Base-by-base conservation (phyloP, 129 eudicot genomes). In the Flaveria linearis region DNA sequence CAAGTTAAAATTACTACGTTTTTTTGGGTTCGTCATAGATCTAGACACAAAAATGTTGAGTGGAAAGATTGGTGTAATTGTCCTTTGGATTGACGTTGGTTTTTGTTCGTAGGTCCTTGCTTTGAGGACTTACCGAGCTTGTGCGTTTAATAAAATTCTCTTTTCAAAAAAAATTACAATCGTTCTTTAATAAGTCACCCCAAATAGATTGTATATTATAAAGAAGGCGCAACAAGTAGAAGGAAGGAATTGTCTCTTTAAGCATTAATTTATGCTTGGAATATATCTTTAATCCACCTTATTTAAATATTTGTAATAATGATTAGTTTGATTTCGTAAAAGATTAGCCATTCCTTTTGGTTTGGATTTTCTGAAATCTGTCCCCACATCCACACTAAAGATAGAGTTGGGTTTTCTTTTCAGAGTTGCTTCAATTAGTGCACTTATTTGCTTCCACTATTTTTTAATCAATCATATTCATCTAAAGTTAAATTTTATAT, bases 291-390 rank as follows among this genome's bases (percentile, higher is more conserved):
- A 9, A 25, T 1, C 15, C n/a, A 30, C 15, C 43, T 12, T 12
- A 28, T 60, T 60, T 73, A 9, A 50, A 49, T 30, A 28, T 36
- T 69, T 5, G 22, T 30, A 55, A 69, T 77, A 64, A 78, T 78
- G 82, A 69, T 57, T 25, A 69, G 11, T 69, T 46, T 69, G 81
- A 53, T 56, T 78, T 28, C 16, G 26, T 71, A 61, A 76, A 76
- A 67, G 66, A 76, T 68, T 39, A 76, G 51, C 55, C 74, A 64
- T 33, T 53, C 28, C n/a, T 76, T 28, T 68, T 67, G 45, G 73
- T 52, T 50, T 76, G 72, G 51, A 76, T 52, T 77, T 56, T 69
- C 30, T 56, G 61, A 45, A 56, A 17, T 69, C 42, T 43, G 75
- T 57, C 56, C 81, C 81, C 76, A 69, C 75, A 4, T 18, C 76